Evolutionary conservation across 805 yeast species (phyloP).

Genomic region (Zygotorulaspora chibaensis): DNA sequence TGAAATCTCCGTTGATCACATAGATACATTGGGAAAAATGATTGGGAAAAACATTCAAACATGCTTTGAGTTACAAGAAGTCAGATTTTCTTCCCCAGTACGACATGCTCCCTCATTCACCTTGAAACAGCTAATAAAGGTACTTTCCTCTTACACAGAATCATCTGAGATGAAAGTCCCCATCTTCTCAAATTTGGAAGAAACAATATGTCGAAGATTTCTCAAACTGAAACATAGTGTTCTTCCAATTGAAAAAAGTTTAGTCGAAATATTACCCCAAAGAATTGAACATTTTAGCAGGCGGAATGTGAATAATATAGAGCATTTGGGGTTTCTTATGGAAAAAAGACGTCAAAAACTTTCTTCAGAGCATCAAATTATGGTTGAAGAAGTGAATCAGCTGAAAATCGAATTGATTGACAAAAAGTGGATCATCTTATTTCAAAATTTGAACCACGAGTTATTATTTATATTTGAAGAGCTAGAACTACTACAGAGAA

Average conservation of each 20-base stretch:
- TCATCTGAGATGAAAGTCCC: conserved; percentile 38
- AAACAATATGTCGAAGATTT: conserved; percentile 41
- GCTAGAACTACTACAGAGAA: conserved; percentile 18
- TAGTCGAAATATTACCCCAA: conserved; percentile 49
- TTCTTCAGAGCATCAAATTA: conserved; percentile 38
- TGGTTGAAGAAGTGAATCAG: conserved; percentile 39
- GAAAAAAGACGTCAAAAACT: conserved; percentile 39
- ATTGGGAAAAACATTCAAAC: conserved; percentile 36
- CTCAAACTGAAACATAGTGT: conserved; percentile 40
- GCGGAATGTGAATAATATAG: conserved; percentile 30
- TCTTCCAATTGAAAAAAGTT: conserved; percentile 48
- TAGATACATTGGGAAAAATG: conserved; percentile 41
- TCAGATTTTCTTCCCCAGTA: conserved; percentile 39
- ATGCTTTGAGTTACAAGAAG: conserved; percentile 38
- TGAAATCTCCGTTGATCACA: conserved; percentile 41
- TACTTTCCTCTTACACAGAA: conserved; percentile 28
- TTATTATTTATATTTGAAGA: conserved; percentile 28
- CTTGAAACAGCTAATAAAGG: conserved; percentile 33
- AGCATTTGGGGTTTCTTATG: conserved; percentile 30
- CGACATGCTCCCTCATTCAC: conserved; percentile 39
- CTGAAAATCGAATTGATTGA: conserved; percentile 48
- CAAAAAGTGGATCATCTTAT: conserved; percentile 52
- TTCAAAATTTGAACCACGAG: conserved; percentile 45
- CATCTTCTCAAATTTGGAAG: conserved; percentile 38
- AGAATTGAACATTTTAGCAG: conserved; percentile 43